Conservation (phyloP, 2,329 filamentous ascomycete species). For the Alternaria conjuncta region DNA sequence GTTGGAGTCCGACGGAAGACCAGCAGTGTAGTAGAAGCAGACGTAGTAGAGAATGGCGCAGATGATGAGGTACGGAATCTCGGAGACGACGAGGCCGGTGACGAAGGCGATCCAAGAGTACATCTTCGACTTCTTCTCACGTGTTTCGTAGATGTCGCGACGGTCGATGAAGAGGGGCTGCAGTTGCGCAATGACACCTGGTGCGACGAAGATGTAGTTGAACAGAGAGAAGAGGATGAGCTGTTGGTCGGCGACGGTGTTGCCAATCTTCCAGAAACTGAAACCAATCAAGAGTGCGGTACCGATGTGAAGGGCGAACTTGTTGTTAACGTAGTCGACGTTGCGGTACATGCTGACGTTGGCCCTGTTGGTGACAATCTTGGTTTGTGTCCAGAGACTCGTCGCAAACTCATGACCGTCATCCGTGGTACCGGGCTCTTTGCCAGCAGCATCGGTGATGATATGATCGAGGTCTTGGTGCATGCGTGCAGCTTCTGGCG, state of each 20-base stretch:
- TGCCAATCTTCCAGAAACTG: conserved; percentile 35
- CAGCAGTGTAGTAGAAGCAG: conserved; percentile 68
- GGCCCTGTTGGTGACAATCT: conserved; percentile 28
- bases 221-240: conserved; percentile 58
- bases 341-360: conserved; percentile 34
- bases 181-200: conserved; percentile 50
- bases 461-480: conserved; percentile 47
- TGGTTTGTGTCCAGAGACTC: conserved; percentile 31
- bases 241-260: conserved; percentile 48
- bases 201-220: conserved; percentile 53
- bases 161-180: conserved; percentile 54
- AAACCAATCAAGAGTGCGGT: conserved; percentile 36
- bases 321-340: conserved; percentile 36
- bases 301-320: conserved; percentile 31
- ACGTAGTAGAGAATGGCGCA: conserved; percentile 67
- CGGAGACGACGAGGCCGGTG: conserved; percentile 70
- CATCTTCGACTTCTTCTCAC: conserved; percentile 68
- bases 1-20: conserved; percentile 48
- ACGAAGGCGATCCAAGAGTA: conserved; percentile 79
- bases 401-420: conserved; percentile 48
- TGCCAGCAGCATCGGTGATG: conserved; percentile 48
- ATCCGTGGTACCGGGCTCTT: conserved; percentile 45
- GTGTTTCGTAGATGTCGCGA: conserved; percentile 61
- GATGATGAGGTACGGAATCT: conserved; percentile 70
- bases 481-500: conserved; percentile 41